Evolutionary conservation across 1,284 basidiomycete genomes (phyloP).

Genomic region (Exsudoporus floridanus): DNA sequence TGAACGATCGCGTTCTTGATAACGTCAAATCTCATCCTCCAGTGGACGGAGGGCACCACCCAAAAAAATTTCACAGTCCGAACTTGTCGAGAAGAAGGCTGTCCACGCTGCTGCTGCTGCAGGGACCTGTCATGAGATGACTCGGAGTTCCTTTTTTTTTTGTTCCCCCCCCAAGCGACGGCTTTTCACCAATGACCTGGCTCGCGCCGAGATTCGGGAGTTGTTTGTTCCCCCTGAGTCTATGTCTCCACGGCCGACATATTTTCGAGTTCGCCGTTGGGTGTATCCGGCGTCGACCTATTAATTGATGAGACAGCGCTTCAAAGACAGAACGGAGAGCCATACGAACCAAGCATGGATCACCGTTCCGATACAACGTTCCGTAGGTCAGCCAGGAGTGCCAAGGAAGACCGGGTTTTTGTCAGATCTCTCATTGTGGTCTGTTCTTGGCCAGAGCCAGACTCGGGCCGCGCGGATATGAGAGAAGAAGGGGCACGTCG

Average conservation of each 20-base stretch:
- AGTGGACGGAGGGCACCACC: neutral
- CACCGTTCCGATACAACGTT: slow-evolving; percentile 1
- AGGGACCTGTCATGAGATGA: neutral
- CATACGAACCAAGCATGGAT: slow-evolving; percentile 19
- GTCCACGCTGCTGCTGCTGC: slow-evolving; percentile 11
- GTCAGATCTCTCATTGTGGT: slow-evolving; percentile 11
- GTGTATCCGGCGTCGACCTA: slow-evolving; percentile 9
- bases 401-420: neutral
- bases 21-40: slow-evolving; percentile 14
- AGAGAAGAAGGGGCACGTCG: neutral
- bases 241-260: slow-evolving; percentile 2
- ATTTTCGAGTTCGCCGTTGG: slow-evolving; percentile 5
- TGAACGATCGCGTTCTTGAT: slow-evolving; percentile 19
- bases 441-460: slow-evolving; percentile 1
- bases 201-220: neutral
- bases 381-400: slow-evolving; percentile 1
- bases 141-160: too few species aligned
- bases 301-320: slow-evolving; percentile 11
- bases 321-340: neutral
- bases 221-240: neutral
- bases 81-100: slow-evolving; percentile 15
- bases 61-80: slow-evolving; percentile 17
- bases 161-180: neutral
- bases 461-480: slow-evolving; percentile 5
- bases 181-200: slow-evolving; percentile 1